phyloP scores from a whole-genome alignment of 345 rosid species.

The Sisymbrium altissimum region DNA sequence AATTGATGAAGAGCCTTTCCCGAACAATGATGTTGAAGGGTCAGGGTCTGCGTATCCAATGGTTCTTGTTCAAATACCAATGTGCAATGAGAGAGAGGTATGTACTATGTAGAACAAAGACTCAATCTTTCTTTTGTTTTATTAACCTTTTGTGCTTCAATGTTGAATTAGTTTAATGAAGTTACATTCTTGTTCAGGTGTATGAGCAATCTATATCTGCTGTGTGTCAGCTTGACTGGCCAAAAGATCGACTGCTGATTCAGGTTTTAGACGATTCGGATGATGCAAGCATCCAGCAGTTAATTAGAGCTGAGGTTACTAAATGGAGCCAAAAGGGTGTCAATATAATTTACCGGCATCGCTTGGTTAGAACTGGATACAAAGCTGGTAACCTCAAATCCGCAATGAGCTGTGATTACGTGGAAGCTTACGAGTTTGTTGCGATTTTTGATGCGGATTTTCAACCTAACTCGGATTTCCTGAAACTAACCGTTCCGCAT shows the following conservation, averaged over 20 bases:
- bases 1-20: conserved; percentile 46
- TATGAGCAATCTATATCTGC: conserved; percentile 83
- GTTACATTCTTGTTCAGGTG: conserved; percentile 42
- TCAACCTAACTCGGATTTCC: conserved; percentile 68
- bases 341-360: conserved; percentile 63
- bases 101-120: not conserved
- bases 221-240: conserved; percentile 81
- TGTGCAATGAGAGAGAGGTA: conserved; percentile 88
- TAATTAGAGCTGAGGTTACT: conserved; percentile 60
- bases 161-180: not conserved
- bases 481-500: conserved; percentile 66
- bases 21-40: conserved; percentile 48
- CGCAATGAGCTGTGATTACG: conserved; percentile 77
- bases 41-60: conserved; percentile 52
- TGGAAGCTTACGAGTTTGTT: conserved; percentile 69
- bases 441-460: conserved; percentile 87
- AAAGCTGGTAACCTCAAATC: conserved; percentile 92
- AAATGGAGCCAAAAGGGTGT: conserved; percentile 65
- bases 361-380: conserved; percentile 70
- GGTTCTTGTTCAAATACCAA: conserved; percentile 90
- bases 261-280: conserved; percentile 80
- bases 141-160: not conserved
- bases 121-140: conserved; percentile 1
- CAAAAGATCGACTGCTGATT: conserved; percentile 55
- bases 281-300: conserved; percentile 59